Evolutionary conservation across 495 filamentous ascomycete genomes (phyloP), one percentile per base, ranked within the genome.

Genomic region (Halenospora varia): DNA sequence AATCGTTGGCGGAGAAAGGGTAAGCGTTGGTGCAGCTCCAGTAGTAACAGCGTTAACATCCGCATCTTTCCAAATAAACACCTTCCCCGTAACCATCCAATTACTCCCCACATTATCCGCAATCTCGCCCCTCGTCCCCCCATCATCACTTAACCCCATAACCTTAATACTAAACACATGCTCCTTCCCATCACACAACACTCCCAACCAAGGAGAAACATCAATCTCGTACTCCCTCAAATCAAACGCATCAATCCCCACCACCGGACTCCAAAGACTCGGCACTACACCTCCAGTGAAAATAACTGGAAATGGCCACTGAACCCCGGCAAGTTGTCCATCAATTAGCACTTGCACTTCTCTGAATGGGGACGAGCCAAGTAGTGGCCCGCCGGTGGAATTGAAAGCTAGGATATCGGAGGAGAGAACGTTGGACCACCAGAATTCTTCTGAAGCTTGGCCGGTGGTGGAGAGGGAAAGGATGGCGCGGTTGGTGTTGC

Each of bases 11-110:
- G 29, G 29, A 6, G 29, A 6, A 35, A 35, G 4, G 29, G 29
- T 6, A 35, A 35, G 29, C 13, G 29, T 35, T 13, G 29, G 29
- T 35, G 29, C 29, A 4, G 29, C 6, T 13, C 29, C 29, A 6
- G 29, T 35, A 6, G 29, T 35, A 13, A 35, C 13, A 4, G 29
- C 4, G 13, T 35, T 35, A 4, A 13, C 29, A 35, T 35, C 29
- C 13, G 29, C 13, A 46, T 46, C 42, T 8, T n/a, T 46, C 77
- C 87, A 94, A 2, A 91, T 62, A 64, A 93, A 91, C 17, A 93
- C 75, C 35, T 88, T 91, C 3, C 88, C 90, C 0, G 87, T 89
- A 6, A 95, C 82, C 50, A 87, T 77, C 90, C 90, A 96, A 62
- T 87, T 85, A 22, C 77, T 77, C 17, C 77, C 80, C n/a, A 91